Evolutionary conservation across 306 rosid genomes (phyloP), one percentile per base, ranked within the genome.

Genomic region (Lathyrus tuberosus): DNA sequence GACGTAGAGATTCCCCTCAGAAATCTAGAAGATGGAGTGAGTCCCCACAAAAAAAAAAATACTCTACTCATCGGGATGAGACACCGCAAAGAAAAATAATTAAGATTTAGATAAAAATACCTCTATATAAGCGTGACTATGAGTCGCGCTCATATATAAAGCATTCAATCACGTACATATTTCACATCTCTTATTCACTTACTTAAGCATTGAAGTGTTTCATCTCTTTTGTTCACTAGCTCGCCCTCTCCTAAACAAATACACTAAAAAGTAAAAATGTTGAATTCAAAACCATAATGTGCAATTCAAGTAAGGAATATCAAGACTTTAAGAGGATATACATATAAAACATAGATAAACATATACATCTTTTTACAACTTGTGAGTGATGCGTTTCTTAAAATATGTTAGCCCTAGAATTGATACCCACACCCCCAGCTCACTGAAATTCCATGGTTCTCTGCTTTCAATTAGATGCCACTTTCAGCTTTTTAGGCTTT

Each of bases 301-400:
- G 33, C 51, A 24, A 58, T 59, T 78, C 70, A 62, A 70, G 43
- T 44, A 49, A 77, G 46, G 59, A 70, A 72, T 62, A 38, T 62
- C 46, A 52, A 41, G 68, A 31, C 73, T 54, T 46, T 54, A 53
- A 30, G 15, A 26, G 43, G 60, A 54, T 74, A 51, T 62, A 76
- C 62, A 71, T 22, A 63, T 12, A 69, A 6, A 22, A 78, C 12
- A 69, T 8, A 69, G 46, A 69, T 37, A 48, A 76, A 49, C 15
- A 60, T 52, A 61, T 20, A 41, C 42, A 17, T n/a, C 66, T 62
- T 58, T 64, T 76, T 44, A 61, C 79, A 72, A 72, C 15, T 76
- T 44, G 72, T 22, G 31, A 30, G 17, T 3, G 30, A 63, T 64
- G 40, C 43, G 13, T 37, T 47, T 8, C 18, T 6, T 5, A n/a